Evolutionary conservation across 169 alveolate species (phyloP).

Genomic region (Eimeria maxima): DNA sequence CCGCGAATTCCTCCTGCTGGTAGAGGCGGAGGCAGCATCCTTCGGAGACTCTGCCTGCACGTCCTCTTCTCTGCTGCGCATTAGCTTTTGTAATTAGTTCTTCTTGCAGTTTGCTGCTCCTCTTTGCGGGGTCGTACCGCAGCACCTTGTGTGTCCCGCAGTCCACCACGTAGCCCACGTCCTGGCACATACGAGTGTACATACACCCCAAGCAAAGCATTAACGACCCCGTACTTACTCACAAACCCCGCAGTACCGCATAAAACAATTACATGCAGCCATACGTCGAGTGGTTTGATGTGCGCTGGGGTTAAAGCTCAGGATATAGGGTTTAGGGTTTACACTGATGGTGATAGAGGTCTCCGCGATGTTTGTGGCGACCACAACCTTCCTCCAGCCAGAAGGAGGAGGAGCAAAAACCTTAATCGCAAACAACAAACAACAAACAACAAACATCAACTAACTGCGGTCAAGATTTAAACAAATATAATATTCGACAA

Average conservation of each 20-base stretch:
- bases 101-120: conserved; percentile 98
- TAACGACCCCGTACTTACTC: no score
- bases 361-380: conserved; percentile 99
- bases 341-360: conserved; percentile 99
- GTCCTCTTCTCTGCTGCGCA: conserved; percentile 99
- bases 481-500: neutral
- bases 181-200: conserved; percentile 22
- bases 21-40: conserved; percentile 99
- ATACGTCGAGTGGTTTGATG: no score
- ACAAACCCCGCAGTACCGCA: no score
- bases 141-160: conserved; percentile 99
- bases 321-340: conserved; percentile 53
- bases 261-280: no score
- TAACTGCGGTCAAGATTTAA: no score
- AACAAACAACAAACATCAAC: neutral
- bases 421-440: neutral
- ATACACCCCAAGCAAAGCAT: neutral
- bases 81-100: conserved; percentile 99
- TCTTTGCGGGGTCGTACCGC: conserved; percentile 98
- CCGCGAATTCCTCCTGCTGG: conserved; percentile 95
- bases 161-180: conserved; percentile 99
- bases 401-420: conserved; percentile 84
- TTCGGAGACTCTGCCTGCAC: conserved; percentile 99
- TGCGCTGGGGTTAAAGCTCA: neutral
- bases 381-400: conserved; percentile 95